A percentile compares a stretch with the other conserved stretches of the same genome.
phyloP scores from a whole-genome alignment of 2,329 filamentous ascomycete species.

The Pseudopithomyces maydicus region DNA sequence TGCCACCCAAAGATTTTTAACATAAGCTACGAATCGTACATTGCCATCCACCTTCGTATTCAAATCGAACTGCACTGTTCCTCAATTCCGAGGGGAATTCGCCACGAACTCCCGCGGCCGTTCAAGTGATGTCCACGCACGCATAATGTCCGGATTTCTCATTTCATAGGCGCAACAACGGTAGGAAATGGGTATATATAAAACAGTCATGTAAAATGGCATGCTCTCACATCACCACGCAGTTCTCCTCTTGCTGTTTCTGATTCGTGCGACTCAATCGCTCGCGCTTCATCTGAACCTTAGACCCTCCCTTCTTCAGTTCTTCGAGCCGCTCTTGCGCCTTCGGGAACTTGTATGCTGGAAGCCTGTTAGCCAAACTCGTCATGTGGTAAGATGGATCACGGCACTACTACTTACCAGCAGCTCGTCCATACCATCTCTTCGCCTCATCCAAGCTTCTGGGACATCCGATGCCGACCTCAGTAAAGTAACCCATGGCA shows the following conservation, averaged over 20 bases:
- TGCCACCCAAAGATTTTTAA: too few species aligned
- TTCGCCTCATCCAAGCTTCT: conserved; percentile 93
- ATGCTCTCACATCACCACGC: conserved; percentile 71
- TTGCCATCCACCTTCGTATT: too few species aligned
- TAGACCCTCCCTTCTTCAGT: conserved; percentile 78
- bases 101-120: too few species aligned
- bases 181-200: too few species aligned
- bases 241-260: conserved; percentile 87
- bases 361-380: conserved; percentile 18
- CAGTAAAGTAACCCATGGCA: conserved; percentile 97
- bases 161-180: too few species aligned
- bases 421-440: conserved; percentile 96
- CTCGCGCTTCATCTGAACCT: conserved; percentile 74
- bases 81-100: too few species aligned
- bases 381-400: background rate
- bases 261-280: conserved; percentile 81
- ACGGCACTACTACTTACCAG: conserved; percentile 68
- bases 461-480: conserved; percentile 87
- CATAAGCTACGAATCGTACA: too few species aligned
- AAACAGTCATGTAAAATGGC: too few species aligned
- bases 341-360: conserved; percentile 93
- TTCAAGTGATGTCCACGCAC: too few species aligned
- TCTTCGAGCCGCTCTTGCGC: conserved; percentile 92
- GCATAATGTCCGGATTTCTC: too few species aligned
- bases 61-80: too few species aligned